Evolutionary conservation across 2,329 filamentous ascomycete genomes (phyloP).

Genomic region (Colletotrichum sidae): DNA sequence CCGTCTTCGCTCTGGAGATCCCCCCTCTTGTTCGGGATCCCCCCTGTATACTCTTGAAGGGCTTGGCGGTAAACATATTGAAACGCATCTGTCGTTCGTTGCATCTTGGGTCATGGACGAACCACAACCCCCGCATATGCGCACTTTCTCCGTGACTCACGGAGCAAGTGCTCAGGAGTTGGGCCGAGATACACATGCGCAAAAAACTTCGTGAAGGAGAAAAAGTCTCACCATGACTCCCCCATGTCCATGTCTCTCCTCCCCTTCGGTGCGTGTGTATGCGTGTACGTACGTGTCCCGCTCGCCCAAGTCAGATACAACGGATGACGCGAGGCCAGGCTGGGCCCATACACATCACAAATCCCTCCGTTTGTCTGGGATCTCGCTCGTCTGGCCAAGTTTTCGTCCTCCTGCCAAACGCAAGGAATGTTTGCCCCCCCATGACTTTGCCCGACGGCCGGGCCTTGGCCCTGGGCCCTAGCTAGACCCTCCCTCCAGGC

Average conservation of each 20-base stretch:
- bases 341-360: too few species aligned
- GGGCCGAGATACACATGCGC: slow-evolving; percentile 15
- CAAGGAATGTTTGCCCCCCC: slow-evolving; percentile 25
- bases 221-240: slow-evolving; percentile 34
- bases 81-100: slow-evolving; percentile 32
- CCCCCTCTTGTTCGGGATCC: slow-evolving; percentile 2
- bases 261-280: slow-evolving; percentile 25
- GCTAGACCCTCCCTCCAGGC: not conserved
- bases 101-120: too few species aligned
- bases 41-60: slow-evolving; percentile 5
- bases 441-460: slow-evolving; percentile 20
- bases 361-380: slow-evolving; percentile 1
- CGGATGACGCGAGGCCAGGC: slow-evolving; percentile 11
- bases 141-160: slow-evolving; percentile 5
- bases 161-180: slow-evolving; percentile 29
- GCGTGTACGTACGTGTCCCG: slow-evolving; percentile 12
- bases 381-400: slow-evolving; percentile 8
- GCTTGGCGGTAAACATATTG: slow-evolving; percentile 34
- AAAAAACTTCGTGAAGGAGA: not conserved
- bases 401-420: slow-evolving; percentile 2
- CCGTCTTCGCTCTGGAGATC: slow-evolving; percentile 24
- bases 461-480: slow-evolving; percentile 9
- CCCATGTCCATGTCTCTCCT: slow-evolving; percentile 21
- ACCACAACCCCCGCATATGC: slow-evolving; percentile 2
- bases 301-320: slow-evolving; percentile 20